Conservation (phyloP, 306 rosid species). For the Prunus campanulata region DNA sequence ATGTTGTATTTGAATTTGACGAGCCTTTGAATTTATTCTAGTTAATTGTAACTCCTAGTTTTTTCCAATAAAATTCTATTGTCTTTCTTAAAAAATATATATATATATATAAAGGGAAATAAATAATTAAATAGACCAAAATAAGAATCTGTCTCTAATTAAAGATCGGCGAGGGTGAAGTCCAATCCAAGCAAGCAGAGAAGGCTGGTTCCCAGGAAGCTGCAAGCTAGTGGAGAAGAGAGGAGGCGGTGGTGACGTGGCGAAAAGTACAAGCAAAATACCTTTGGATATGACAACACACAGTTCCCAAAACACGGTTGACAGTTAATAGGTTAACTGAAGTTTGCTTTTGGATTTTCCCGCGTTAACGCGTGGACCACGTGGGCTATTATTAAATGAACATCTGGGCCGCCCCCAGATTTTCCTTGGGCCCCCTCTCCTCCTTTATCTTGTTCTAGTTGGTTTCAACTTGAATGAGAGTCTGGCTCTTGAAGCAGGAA, state of each 20-base stretch:
- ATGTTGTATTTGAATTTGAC: no score
- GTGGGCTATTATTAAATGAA: neutral
- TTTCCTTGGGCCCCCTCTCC: no score
- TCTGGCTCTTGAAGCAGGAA: neutral
- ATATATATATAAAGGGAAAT: no score
- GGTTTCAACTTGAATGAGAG: no score
- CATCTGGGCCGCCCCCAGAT: no score
- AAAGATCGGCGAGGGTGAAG: neutral
- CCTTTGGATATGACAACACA: constrained; percentile 29
- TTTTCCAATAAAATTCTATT: no score
- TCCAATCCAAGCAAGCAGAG: no score
- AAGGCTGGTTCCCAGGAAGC: neutral
- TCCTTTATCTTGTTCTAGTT: fast-evolving
- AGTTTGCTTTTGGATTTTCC: neutral
- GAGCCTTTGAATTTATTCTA: no score
- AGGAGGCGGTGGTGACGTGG: constrained; percentile 2
- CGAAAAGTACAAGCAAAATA: neutral
- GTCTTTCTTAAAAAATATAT: no score
- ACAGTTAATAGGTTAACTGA: constrained; percentile 36
- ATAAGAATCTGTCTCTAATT: no score
- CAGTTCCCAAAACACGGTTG: constrained; percentile 41
- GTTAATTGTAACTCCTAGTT: no score
- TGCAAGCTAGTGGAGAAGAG: neutral
- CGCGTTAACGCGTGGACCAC: constrained; percentile 34
- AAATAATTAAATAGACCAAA: neutral